Conservation (phyloP, 768 basidiomycete genomes). For the Tricholomella constricta region DNA sequence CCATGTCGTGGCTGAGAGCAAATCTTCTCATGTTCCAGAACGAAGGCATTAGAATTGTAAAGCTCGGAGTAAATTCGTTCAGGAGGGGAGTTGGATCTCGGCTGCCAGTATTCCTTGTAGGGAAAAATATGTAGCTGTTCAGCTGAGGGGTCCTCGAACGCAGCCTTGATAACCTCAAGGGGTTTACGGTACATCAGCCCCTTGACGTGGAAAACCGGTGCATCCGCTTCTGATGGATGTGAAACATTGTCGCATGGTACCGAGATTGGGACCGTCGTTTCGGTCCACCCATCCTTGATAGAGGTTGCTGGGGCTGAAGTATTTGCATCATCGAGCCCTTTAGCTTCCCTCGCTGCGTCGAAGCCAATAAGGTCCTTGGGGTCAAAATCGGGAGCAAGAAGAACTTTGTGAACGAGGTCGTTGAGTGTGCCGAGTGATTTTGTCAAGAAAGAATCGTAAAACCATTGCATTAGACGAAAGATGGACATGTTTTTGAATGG, state of each 20-base stretch:
- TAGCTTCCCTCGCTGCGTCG: constrained; percentile 13
- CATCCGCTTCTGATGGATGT: constrained; percentile 22
- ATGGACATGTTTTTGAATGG: constrained; percentile 24
- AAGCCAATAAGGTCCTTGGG: constrained; percentile 22
- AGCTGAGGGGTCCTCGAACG: constrained; percentile 14
- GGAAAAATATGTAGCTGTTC: constrained; percentile 13
- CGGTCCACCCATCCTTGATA: constrained; percentile 23
- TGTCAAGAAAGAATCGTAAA: constrained; percentile 11
- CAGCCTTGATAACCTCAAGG: constrained; percentile 21
- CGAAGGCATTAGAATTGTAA: background rate
- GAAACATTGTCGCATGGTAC: constrained; percentile 21
- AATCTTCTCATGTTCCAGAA: background rate
- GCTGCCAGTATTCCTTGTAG: constrained; percentile 19
- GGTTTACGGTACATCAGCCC: constrained; percentile 28
- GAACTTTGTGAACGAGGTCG: constrained; percentile 24
- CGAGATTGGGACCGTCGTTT: constrained; percentile 19
- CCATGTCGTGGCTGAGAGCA: too few relatives aligned
- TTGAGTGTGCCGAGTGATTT: constrained; percentile 26
- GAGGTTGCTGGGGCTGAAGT: background rate
- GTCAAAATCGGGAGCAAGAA: constrained; percentile 26
- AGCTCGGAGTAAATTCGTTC: constrained; percentile 1
- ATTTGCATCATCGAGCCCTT: constrained; percentile 16
- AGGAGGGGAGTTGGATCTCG: background rate
- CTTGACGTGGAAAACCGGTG: constrained; percentile 30
- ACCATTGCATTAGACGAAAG: constrained; percentile 26